Base-by-base conservation (phyloP, 2,329 filamentous ascomycete species). In the Apiospora rasikravindrae region DNA sequence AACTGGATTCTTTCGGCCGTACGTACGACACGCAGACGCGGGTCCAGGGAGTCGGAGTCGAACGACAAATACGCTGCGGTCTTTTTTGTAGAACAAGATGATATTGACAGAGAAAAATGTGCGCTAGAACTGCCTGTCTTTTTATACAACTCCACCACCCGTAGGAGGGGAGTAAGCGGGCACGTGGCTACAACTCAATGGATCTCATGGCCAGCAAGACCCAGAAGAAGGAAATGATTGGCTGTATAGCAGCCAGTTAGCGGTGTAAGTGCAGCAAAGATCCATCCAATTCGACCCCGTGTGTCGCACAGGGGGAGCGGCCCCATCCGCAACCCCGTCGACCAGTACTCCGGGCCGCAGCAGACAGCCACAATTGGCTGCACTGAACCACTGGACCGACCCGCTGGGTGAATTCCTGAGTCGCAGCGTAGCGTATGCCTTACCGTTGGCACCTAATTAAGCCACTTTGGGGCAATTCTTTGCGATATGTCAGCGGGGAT, bases 181-280 rank as follows among this genome's bases (percentile, higher is more conserved):
- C 73, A 78, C 75, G 76, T 76, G 75, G 74, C 72, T 75, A 67
- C 64, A 71, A 71, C 69, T 73, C 67, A 71, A 75, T 76, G 75
- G 76, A 68, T 69, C 71, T 73, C 69, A 53, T 71, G 70, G 71
- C 71, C 68, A 42, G 64, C 37, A 53, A 16, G 71, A 70, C 73
- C 69, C 71, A 57, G 40, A 69, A 69, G 40, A 37, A 67, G 49
- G 37, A 57, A 47, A 70, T 77, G 73, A 77, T 77, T 78, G 77
- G 77, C 66, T 68, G 69, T 66, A 49, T 69, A 40, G 37, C 24
- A 49, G 53, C 68, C 57, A 72, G 73, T 73, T 69, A 67, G 68
- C 74, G 71, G 73, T 69, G 72, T 70, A 73, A 73, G 72, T 67
- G 57, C 68, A 69, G 44, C 66, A 70, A 64, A 24, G 37, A 49